Conservation (phyloP, 1,284 basidiomycete genomes). For the Malassezia restricta region DNA sequence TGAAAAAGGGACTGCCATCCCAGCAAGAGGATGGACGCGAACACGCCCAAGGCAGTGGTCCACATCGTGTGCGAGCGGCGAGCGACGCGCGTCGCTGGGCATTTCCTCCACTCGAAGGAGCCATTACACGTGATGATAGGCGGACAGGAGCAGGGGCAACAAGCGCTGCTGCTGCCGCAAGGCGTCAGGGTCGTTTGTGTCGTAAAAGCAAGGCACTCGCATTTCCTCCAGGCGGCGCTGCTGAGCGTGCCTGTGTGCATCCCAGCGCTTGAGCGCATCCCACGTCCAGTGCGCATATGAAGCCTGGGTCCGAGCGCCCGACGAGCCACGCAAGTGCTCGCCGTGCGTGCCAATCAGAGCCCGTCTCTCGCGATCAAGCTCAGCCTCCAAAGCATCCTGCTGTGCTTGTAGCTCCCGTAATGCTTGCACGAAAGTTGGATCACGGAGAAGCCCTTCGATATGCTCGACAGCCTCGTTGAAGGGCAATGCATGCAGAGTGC, state of each 20-base stretch:
- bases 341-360: conserved; percentile 2
- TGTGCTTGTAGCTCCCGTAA: neutral
- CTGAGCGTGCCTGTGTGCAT: neutral
- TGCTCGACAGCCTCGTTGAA: conserved; percentile 1
- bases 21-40: neutral
- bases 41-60: neutral
- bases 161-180: conserved; percentile 5
- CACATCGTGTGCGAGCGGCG: neutral
- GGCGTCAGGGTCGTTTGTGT: conserved; percentile 4
- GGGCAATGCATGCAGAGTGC: neutral
- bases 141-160: neutral
- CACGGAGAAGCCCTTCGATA: neutral
- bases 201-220: conserved; percentile 5
- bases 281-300: conserved; percentile 10
- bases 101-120: neutral
- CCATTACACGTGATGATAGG: neutral
- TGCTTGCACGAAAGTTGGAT: neutral
- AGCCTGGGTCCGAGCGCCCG: conserved; percentile 5
- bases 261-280: conserved; percentile 16
- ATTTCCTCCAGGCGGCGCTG: conserved; percentile 8
- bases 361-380: neutral
- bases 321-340: conserved; percentile 1
- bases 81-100: neutral
- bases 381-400: conserved; percentile 3
- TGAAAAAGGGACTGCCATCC: neutral